Evolutionary conservation across 306 rosid genomes (phyloP).

Genomic region (Quercus aquifolioides): DNA sequence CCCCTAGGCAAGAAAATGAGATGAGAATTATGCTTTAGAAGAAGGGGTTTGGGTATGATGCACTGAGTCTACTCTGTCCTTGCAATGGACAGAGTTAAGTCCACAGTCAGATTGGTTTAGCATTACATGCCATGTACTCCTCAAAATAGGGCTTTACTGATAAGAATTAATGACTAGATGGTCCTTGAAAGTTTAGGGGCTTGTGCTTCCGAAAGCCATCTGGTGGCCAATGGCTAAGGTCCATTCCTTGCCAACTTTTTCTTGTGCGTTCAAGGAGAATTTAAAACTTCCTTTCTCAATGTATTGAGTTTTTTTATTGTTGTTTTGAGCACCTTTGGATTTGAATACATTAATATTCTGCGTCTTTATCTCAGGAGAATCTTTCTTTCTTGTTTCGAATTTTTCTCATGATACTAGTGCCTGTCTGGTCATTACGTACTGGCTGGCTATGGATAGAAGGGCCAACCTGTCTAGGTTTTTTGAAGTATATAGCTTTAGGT

Average conservation of each 20-base stretch:
- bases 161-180: not conserved
- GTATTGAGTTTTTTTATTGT: not conserved
- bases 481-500: not conserved
- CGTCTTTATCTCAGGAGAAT: not conserved
- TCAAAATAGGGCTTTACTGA: not conserved
- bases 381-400: not conserved
- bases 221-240: not conserved
- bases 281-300: not conserved
- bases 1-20: not conserved
- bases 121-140: not conserved
- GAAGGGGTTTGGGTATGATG: not conserved
- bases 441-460: not conserved
- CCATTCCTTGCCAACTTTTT: not conserved
- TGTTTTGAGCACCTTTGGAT: not conserved
- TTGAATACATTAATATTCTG: not conserved
- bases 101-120: not conserved
- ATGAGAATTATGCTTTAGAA: not conserved
- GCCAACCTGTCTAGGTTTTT: no score
- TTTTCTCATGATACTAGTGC: not conserved
- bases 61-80: not conserved
- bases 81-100: not conserved
- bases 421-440: not conserved
- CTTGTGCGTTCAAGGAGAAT: not conserved
- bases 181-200: not conserved
- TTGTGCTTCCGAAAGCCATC: not conserved